Conservation (phyloP, 2,329 filamentous ascomycete species). For the Chaetothyriales sp. region DNA sequence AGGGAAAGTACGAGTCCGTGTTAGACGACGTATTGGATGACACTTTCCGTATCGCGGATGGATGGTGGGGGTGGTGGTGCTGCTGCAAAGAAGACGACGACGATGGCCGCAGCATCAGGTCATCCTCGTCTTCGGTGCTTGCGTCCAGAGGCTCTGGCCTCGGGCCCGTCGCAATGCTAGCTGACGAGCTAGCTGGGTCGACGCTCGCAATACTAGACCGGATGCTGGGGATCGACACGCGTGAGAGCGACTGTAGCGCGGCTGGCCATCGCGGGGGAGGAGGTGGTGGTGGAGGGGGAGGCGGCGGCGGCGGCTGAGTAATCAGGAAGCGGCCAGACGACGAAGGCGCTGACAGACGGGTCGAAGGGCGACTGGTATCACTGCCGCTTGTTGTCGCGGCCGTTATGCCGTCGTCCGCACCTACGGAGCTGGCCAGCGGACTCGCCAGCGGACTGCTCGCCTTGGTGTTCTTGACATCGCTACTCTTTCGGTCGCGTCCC, state of each 20-base stretch:
- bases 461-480: conserved; percentile 29
- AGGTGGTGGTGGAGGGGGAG: not conserved
- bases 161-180: conserved; percentile 32
- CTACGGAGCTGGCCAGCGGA: conserved; percentile 19
- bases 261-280: conserved; percentile 15
- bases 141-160: conserved; percentile 48
- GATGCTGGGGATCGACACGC: conserved; percentile 18
- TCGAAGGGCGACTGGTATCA: not conserved
- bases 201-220: conserved; percentile 22
- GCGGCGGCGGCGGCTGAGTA: not conserved
- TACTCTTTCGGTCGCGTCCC: conserved; percentile 45
- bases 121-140: conserved; percentile 73
- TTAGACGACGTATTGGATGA: conserved; percentile 26
- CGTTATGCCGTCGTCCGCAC: conserved; percentile 20
- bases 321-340: conserved; percentile 2
- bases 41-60: conserved; percentile 10
- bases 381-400: not conserved
- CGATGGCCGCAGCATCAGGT: conserved; percentile 46
- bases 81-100: conserved; percentile 27
- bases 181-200: conserved; percentile 22
- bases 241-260: conserved; percentile 11
- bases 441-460: conserved; percentile 25
- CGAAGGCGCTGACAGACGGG: conserved; percentile 6
- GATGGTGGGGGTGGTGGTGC: not conserved
- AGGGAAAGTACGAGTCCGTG: conserved; percentile 48